phyloP scores from a whole-genome alignment of 306 rosid genomes.

The Gastrolobium villosum region DNA sequence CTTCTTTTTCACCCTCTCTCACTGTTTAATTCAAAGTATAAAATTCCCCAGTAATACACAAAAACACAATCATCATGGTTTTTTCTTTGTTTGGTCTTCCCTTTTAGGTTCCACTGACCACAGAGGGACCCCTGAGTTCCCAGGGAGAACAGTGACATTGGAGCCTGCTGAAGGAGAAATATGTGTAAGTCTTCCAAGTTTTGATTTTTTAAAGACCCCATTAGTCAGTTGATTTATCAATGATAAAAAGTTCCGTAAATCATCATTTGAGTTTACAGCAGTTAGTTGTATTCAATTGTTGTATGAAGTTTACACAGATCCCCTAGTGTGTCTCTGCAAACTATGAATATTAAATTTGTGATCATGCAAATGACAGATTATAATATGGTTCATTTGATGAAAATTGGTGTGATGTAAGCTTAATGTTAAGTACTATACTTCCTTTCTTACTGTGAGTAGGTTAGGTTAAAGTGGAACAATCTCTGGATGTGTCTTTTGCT shows the following conservation, averaged over 20 bases:
- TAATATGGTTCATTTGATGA: constrained; percentile 24
- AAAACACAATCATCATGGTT: neutral
- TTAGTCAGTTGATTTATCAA: neutral
- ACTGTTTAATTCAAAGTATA: neutral
- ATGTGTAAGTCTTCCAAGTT: constrained; percentile 65
- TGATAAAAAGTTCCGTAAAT: neutral
- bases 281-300: constrained; percentile 5
- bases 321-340: neutral
- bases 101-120: constrained; percentile 91
- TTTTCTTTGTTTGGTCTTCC: constrained; percentile 45
- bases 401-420: constrained; percentile 2
- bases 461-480: constrained; percentile 16
- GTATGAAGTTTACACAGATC: constrained; percentile 9
- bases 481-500: constrained; percentile 20
- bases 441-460: neutral
- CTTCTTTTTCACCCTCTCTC: neutral
- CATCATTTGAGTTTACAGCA: neutral
- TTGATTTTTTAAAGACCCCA: neutral
- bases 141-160: constrained; percentile 94
- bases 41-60: neutral
- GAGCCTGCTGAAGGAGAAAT: constrained; percentile 87
- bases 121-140: constrained; percentile 86
- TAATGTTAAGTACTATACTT: neutral
- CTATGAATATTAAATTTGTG: neutral
- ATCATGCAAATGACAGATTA: constrained; percentile 25